Evolutionary conservation across 2,329 filamentous ascomycete species (phyloP).

Genomic region (Stemphylium lycopersici): DNA sequence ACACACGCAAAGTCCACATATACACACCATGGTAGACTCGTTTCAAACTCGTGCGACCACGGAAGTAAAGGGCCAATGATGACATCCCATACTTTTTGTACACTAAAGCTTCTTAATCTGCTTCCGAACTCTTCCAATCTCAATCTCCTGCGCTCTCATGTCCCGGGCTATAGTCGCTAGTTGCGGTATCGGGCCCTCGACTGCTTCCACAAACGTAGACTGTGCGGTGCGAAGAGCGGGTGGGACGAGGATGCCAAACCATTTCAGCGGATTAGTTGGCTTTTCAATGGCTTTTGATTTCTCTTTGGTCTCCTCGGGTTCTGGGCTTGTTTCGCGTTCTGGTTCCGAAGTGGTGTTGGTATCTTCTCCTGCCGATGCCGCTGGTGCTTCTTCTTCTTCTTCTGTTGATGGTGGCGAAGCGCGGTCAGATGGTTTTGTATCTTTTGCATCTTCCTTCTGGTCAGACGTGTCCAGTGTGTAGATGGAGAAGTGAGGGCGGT

Average conservation of each 20-base stretch:
- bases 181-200: conserved; percentile 64
- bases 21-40: too few species aligned
- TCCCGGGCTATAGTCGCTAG: conserved; percentile 64
- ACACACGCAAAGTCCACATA: too few species aligned
- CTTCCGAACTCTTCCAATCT: conserved; percentile 66
- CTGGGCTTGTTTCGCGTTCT: not conserved
- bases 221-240: conserved; percentile 63
- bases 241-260: conserved; percentile 62
- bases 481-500: conserved; percentile 6
- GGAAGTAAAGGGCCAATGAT: too few species aligned
- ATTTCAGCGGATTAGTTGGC: conserved; percentile 60
- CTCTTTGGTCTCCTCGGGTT: not conserved
- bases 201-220: conserved; percentile 59
- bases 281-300: conserved; percentile 7
- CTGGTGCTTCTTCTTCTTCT: not conserved
- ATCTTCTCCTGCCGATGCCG: not conserved
- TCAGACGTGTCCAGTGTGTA: not conserved
- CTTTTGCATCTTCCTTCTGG: not conserved
- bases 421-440: not conserved
- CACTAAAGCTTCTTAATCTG: conserved; percentile 47
- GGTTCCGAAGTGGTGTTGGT: not conserved
- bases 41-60: too few species aligned
- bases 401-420: not conserved
- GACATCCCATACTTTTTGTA: too few species aligned
- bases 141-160: conserved; percentile 70